These are phyloP conservation scores for Pseudocercospora eumusae DNA, from an alignment of 2,329 filamentous ascomycete species.

Conservation along the genomic window DNA sequence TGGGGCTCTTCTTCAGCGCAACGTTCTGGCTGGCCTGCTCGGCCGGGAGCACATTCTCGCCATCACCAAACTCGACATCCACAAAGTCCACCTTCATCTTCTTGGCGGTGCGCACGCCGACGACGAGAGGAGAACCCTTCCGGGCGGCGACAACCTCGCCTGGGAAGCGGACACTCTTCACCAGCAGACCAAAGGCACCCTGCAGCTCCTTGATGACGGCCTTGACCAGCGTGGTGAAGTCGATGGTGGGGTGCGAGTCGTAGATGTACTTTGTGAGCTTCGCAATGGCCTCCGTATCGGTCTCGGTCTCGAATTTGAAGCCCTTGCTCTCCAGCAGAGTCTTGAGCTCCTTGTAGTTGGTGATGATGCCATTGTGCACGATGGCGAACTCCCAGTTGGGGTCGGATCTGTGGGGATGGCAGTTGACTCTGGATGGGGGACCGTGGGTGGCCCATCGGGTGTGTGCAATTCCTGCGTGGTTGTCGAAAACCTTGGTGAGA, in stretches of 20 bases:
- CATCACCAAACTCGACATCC: constrained; percentile 94
- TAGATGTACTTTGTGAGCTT: constrained; percentile 98
- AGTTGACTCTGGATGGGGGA: constrained; percentile 88
- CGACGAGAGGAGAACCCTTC: constrained; percentile 96
- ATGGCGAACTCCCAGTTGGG: constrained; percentile 93
- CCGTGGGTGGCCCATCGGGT: constrained; percentile 99
- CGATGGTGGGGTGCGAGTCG: constrained; percentile 88
- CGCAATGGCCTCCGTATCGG: constrained; percentile 98
- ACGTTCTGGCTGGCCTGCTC: constrained; percentile 96
- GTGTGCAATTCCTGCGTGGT: constrained; percentile 97
- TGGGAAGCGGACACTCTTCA: constrained; percentile 98
- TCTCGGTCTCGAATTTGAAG: constrained; percentile 98
- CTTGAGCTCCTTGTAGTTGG: constrained; percentile 99
- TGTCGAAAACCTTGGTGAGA: constrained; percentile 91
- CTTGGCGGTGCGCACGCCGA: constrained; percentile 93
- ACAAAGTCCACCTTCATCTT: constrained; percentile 99
- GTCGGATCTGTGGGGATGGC: constrained; percentile 98
- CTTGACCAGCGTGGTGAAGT: constrained; percentile 96
- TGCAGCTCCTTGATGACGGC: constrained; percentile 97
- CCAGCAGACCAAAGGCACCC: constrained; percentile 92
- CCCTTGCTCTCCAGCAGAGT: constrained; percentile 89
- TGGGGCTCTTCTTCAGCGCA: constrained; percentile 79
- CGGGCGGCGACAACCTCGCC: constrained; percentile 97
- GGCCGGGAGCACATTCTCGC: constrained; percentile 78
- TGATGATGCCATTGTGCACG: constrained; percentile 99